Percentiles rank a stretch among this genome's conserved stretches.
phyloP scores from a whole-genome alignment of 225 moss, liverwort and hornwort species.

The Polytrichum commune region DNA sequence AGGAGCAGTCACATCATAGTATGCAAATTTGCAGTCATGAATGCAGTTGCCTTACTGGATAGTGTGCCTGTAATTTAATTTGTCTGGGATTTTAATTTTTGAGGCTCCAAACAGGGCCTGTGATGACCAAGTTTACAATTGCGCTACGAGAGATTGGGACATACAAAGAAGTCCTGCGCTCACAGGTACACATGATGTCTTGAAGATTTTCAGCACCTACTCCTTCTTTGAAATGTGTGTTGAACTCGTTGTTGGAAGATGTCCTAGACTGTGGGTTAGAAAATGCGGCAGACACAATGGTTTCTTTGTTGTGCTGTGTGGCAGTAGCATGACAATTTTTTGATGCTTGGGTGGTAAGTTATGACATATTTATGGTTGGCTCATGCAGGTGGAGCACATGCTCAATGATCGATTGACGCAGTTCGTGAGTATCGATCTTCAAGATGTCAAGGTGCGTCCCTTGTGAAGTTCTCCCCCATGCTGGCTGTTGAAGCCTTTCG shows the following conservation, averaged over 20 bases:
- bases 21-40: no score
- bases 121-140: slow-evolving; percentile 97
- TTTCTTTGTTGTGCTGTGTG: not conserved
- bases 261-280: not conserved
- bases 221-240: not conserved
- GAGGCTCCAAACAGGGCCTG: slow-evolving; percentile 49
- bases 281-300: not conserved
- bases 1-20: no score
- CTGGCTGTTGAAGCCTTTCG: slow-evolving; percentile 4
- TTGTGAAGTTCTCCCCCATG: slow-evolving; percentile 3
- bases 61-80: no score
- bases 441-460: slow-evolving; percentile 75
- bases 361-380: slow-evolving; percentile 7
- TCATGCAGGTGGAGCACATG: slow-evolving; percentile 80
- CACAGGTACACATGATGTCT: slow-evolving; percentile 45
- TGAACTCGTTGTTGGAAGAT: not conserved
- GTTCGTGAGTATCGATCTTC: slow-evolving; percentile 87
- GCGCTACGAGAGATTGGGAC: slow-evolving; percentile 95
- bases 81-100: no score
- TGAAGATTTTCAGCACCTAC: not conserved
- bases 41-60: no score
- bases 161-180: slow-evolving; percentile 91
- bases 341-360: slow-evolving; percentile 7
- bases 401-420: slow-evolving; percentile 94
- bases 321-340: not conserved